Evolutionary conservation across 352 stramenopile species (phyloP).

Genomic region (Globisporangium carolinianum): DNA sequence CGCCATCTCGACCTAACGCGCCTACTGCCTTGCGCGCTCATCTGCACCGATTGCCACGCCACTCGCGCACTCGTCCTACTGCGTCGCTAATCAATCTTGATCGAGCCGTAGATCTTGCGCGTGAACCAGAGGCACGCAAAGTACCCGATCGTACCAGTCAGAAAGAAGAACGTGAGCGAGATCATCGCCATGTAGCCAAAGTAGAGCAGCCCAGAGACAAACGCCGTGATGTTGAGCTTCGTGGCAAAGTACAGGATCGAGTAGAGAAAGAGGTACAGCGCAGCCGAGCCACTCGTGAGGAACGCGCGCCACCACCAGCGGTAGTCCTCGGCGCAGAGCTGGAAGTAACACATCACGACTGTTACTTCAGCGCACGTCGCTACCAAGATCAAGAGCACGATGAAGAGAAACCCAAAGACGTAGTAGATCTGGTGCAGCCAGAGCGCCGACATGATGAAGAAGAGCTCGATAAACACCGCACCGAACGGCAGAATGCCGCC

Average conservation of each 20-base stretch:
- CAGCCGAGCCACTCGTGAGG: slow-evolving; percentile 92
- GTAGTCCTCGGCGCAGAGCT: slow-evolving; percentile 99
- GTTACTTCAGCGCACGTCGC: slow-evolving; percentile 98
- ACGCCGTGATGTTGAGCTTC: slow-evolving; percentile 96
- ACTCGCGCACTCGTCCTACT: background rate
- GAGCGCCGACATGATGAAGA: slow-evolving; percentile 99
- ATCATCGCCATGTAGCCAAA: slow-evolving; percentile 99
- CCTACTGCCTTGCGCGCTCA: too few relatives aligned
- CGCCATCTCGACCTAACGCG: too few relatives aligned
- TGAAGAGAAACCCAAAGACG: slow-evolving; percentile 99
- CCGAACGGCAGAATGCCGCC: slow-evolving; percentile 99
- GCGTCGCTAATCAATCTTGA: slow-evolving; percentile 87
- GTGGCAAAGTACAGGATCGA: slow-evolving; percentile 98
- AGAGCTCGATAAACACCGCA: slow-evolving; percentile 99
- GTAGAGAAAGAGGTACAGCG: slow-evolving; percentile 98
- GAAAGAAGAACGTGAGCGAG: slow-evolving; percentile 95
- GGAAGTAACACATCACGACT: slow-evolving; percentile 99
- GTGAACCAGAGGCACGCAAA: slow-evolving; percentile 99
- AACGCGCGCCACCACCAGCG: slow-evolving; percentile 98
- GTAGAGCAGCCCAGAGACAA: slow-evolving; percentile 94
- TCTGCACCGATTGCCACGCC: background rate
- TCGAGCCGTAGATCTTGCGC: slow-evolving; percentile 97
- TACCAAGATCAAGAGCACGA: slow-evolving; percentile 96
- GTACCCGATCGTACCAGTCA: slow-evolving; percentile 95
- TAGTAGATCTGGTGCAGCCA: slow-evolving; percentile 99